Base-by-base conservation (phyloP, 1,139 yeast genomes). In the Saccharomyces hybrid region DNA sequence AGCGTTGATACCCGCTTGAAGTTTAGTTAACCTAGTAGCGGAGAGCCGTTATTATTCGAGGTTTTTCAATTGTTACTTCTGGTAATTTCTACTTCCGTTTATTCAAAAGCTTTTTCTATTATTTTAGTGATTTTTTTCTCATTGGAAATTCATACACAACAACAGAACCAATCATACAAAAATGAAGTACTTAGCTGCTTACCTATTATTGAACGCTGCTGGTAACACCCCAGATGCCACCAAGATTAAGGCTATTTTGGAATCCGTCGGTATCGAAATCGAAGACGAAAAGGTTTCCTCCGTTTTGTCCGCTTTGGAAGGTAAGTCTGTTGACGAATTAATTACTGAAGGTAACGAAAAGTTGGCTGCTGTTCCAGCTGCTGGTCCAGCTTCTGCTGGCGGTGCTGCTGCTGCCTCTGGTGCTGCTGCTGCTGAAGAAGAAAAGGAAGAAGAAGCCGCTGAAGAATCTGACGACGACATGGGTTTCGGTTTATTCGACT, bases 401-500 rank as follows among this genome's bases (percentile, higher is more conserved):
- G 78, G 78, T 68, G 77, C 72, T 59, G 80, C 82, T 68, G 77
- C 83, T 63, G 78, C 77, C 66, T 80, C 78, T 63, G 80, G 74
- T 58, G 82, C 75, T 59, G 87, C 74, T 61, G 86, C 76, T 59
- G 86, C 76, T 63, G 87, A 73, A 59, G 88, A 73, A 59, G 86
- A 73, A 62, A 85, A 75, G 70, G 87, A 75, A 65, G 85, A 76
- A 66, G 81, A 75, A 68, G 79, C 75, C 63, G 80, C 74, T 63
- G 80, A 75, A 70, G 78, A 73, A 73, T 75, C 79, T 63, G 90
- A 84, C 73, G 86, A 80, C 70, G 93, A 84, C 76, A 85, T 86
- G 91, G 93, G 91, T 69, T 83, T 86, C 86, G 93, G 93, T 80
- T 82, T 86, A 77, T 86, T 86, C 83, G 95, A 86, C 79, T 86